Evolutionary conservation across 306 rosid genomes (phyloP).

Genomic region (Senna tora): DNA sequence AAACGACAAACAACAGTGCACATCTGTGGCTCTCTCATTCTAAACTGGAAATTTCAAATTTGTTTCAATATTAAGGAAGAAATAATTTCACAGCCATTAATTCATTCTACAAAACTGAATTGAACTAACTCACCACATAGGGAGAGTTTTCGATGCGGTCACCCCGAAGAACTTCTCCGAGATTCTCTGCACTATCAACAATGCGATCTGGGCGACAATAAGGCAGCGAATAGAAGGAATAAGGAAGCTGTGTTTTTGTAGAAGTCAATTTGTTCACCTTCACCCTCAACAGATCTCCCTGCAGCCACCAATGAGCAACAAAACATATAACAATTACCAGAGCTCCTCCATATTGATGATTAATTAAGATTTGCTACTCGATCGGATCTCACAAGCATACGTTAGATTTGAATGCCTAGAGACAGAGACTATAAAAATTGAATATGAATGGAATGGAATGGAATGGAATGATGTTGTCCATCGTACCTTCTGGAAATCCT

Average conservation of each 20-base stretch:
- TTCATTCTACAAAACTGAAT: conserved; percentile 18
- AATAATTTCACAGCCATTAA: neutral
- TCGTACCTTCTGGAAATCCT: conserved; percentile 79
- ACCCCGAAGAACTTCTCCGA: conserved; percentile 95
- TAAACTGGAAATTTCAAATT: conserved; percentile 57
- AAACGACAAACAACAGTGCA: conserved; percentile 72
- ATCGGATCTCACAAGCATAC: no score
- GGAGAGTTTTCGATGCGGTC: conserved; percentile 92
- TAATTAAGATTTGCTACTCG: no score
- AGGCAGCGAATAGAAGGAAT: conserved; percentile 77
- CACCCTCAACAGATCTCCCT: conserved; percentile 76
- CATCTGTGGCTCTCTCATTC: conserved; percentile 91
- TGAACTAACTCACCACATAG: conserved; percentile 67
- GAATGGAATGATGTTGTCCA: no score
- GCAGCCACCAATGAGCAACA: conserved; percentile 58
- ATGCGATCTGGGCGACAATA: conserved; percentile 73
- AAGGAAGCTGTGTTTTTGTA: conserved; percentile 89
- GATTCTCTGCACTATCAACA: conserved; percentile 91
- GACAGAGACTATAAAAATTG: no score
- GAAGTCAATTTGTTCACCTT: conserved; percentile 91
- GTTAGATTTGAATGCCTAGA: no score
- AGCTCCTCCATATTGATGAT: no score
- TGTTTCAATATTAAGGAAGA: conserved; percentile 31
- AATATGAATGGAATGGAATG: neutral
- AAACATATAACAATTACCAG: no score